Base-by-base conservation (phyloP, 208 protist genomes). In the Blastocrithidia nonstop region DNA sequence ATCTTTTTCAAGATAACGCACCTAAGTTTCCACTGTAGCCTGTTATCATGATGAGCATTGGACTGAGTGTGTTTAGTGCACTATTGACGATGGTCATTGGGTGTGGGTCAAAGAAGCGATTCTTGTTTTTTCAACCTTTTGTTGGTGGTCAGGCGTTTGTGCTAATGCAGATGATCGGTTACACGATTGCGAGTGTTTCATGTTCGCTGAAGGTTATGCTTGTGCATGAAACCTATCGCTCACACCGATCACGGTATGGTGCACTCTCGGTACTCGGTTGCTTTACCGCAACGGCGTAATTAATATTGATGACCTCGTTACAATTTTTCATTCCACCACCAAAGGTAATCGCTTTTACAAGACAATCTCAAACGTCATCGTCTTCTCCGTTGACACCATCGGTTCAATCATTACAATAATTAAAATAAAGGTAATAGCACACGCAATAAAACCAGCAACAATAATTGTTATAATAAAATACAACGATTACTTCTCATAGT, bases 121-220 rank as follows among this genome's bases (percentile, higher is more conserved):
- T 79, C 50, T 45, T 21, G 21, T 42, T 83, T 3, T 88, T 82
- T 39, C 63, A 84, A 47, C 77, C 75, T 7, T 88, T 88, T 33
- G 32, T 54, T 8, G 78, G 74, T 8, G 78, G 75, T 1, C 58
- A 70, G 15, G 36, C 44, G 3, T 92, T 88, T 68, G 60, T 80
- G 2, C 19, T 67, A 2, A 61, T 83, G 58, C 83, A 92, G 49
- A 62, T 55, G 11, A 51, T 57, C 1, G 83, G 72, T 21, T 88
- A 74, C 48, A 43, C 20, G 19, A 38, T 63, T 3, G 45, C 65
- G 1, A 50, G 56, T 8, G 31, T 69, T 13, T 40, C 65, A 0
- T 51, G 52, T 20, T 36, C 66, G 5, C 43, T 66, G 13, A 65
- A 69, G 40, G 60, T 71, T 24, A 22, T 80, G 11, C 42, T 74